These are phyloP conservation scores for Posidonia oceanica DNA, from an alignment of 116 monocot species.

Conservation along the genomic window DNA sequence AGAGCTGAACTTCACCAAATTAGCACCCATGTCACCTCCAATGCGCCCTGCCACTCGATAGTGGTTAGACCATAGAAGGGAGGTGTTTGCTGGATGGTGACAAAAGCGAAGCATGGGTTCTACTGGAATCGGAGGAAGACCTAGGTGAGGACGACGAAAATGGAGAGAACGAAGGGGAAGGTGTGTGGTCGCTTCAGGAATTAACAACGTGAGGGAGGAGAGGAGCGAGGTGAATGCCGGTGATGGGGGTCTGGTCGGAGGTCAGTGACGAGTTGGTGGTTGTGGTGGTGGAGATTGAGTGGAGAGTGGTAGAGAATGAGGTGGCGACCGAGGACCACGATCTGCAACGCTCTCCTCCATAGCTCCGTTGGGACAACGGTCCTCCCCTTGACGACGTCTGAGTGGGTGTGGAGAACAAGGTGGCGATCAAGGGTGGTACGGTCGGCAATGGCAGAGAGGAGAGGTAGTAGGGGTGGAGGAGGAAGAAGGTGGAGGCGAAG, in stretches of 20 bases:
- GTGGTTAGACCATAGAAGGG: too few species aligned
- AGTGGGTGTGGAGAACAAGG: too few species aligned
- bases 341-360: too few species aligned
- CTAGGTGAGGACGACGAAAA: conserved; percentile 94
- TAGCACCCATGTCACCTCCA: conserved; percentile 36
- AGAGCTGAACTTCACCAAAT: conserved; percentile 49
- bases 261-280: not conserved
- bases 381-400: too few species aligned
- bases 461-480: too few species aligned
- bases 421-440: too few species aligned
- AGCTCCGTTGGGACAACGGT: too few species aligned
- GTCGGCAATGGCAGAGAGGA: too few species aligned
- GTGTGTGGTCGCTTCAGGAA: conserved; percentile 59
- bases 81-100: not conserved
- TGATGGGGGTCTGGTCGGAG: not conserved
- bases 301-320: conserved; percentile 1
- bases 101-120: conserved; percentile 2
- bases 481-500: too few species aligned
- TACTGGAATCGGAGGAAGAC: conserved; percentile 65
- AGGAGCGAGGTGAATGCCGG: conserved; percentile 4
- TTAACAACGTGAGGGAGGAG: conserved; percentile 34
- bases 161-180: conserved; percentile 71
- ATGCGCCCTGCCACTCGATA: not conserved
- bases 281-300: not conserved
- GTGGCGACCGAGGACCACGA: too few species aligned